Base-by-base conservation (phyloP, 2,329 filamentous ascomycete species). In the Tolypocladium capitatum region DNA sequence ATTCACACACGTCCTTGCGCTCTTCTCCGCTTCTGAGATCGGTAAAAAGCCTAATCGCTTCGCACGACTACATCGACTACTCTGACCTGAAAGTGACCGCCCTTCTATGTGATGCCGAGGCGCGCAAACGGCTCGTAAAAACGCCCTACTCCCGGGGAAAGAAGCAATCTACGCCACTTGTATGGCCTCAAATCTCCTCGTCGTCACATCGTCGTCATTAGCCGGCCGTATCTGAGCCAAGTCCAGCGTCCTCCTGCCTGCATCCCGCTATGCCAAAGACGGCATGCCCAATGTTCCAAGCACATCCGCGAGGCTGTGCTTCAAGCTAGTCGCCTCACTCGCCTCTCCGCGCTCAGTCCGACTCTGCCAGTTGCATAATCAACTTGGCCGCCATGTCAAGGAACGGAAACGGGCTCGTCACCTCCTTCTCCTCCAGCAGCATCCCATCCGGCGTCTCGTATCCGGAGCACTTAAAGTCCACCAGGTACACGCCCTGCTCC, bases 381-480 rank as follows among this genome's bases (percentile, higher is more conserved):
- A 97, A 73, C 67, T 83, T 83, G 55, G 87, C 90, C 30, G 91
- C 90, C 66, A 96, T 84, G 68, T 97, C 91, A 60, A 97, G 74
- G 69, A 96, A 97, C 4, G 92, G 91, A 65, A 95, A 97, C 28
- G 92, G 89, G 62, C 86, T 94, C 41, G 88, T 91, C 53, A 95
- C 88, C 60, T 94, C 86, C 75, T 97, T 97, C 68, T 96, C 89
- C 58, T 92, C 88, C 45, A 89, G 70, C 45, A 84, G 70, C 54
- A 83, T 80, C 44, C 91, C 83, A 48, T 92, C 73, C 13, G 72
- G 60, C 43, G 76, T 87, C 69, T 98, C 92, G 67, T 98, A 98
- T 20, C 92, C 92, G 14, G 92, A 90, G 64, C 91, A 97, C 64
- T 96, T 97, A 74, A 98, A 98, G 64, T 98, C 92, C 44, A 98